Evolutionary conservation across 108 stramenopile genomes (phyloP), one percentile per base, ranked within the genome.

Genomic region (Nitzschia sp.): DNA sequence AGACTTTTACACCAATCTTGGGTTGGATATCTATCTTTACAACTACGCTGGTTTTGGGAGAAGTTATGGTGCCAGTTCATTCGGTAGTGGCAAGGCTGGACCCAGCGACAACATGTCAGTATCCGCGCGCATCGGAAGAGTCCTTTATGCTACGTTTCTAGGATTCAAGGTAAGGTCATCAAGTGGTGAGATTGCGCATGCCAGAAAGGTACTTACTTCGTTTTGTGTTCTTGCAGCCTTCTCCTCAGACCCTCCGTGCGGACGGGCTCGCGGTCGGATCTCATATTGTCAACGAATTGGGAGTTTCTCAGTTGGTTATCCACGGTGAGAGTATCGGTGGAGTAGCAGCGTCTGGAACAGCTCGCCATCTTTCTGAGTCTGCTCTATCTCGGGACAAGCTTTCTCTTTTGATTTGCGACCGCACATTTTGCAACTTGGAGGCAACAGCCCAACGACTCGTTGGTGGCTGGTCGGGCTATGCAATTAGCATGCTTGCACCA

Each of bases 311-410:
- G 40, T 60, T 95, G 15, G 64, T 92, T 15, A 80, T 93, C 43
- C 94, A 92, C 57, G 94, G 94, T 22, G 94, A 92, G 67, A 88
- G 86, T 64, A 93, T 92, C 52, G 90, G 92, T 10, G 92, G 93
- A 8, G 82, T 91, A 71, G 91, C 85, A n/a, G 91, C 91, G 5
- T 83, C 86, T 2, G 84, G 83, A n/a, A 85, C 87, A 9, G 89
- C 82, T 10, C 72, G 76, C 19, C 64, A 71, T 26, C 67, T 88
- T 34, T 79, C 80, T 17, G 59, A 65, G 24, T 34, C 50, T 9
- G 41, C 73, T 8, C 39, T 50, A 1, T 58, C 59, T 7, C 52
- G 51, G 17, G 59, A 66, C 24, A 80, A 69, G 40, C 17, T 84
- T 15, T 59, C 83, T 20, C 63, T 93, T 39, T 74, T 94, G 25